Base-by-base conservation (phyloP, 345 rosid genomes). In the Firmiana major region DNA sequence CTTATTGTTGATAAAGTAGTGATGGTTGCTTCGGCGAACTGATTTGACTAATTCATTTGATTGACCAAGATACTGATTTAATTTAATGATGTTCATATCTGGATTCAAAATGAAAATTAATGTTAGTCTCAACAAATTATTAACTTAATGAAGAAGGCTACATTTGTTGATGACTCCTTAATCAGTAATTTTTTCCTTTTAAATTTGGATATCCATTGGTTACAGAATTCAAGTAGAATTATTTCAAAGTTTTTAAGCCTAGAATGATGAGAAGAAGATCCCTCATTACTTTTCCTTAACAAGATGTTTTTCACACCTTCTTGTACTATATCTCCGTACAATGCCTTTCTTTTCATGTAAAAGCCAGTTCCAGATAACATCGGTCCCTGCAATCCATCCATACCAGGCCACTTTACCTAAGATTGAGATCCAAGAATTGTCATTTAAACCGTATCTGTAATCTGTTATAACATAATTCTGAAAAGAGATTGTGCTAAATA, bases 301-400 rank as follows among this genome's bases (percentile, higher is more conserved):
- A 4, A 6, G n/a, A 6, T 21, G 21, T 2, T 55, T n/a, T 8
- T 7, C 26, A 36, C 46, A 79, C 84, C 79, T 63, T 69, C 31
- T 40, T 64, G 51, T 9, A 34, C 65, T 22, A 28, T 63, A 22
- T 73, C 78, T 5, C 78, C 82, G 64, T 73, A 80, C 3, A 84
- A 71, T 21, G 84, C 83, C 66, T 71, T 67, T 62, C 86, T 78
- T 78, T 87, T 87, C 74, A 84, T 84, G 73, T 84, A 87, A 84
- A 84, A 87, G 31, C 90, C 82, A 6, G 87, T 87, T 36, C 90
- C 90, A 9, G 87, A 82, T 60, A 87, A n/a, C 22, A 74, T 48
- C 3, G 89, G 88, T 22, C 90, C 88, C 58, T 48, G 76, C 24
- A 87, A 66, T 46, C 90, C 87, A 78, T 87, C 85, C 63, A 81